These are phyloP conservation scores for Tolypocladium paradoxum DNA, from an alignment of 2,329 filamentous ascomycete genomes.

Conservation along the genomic window DNA sequence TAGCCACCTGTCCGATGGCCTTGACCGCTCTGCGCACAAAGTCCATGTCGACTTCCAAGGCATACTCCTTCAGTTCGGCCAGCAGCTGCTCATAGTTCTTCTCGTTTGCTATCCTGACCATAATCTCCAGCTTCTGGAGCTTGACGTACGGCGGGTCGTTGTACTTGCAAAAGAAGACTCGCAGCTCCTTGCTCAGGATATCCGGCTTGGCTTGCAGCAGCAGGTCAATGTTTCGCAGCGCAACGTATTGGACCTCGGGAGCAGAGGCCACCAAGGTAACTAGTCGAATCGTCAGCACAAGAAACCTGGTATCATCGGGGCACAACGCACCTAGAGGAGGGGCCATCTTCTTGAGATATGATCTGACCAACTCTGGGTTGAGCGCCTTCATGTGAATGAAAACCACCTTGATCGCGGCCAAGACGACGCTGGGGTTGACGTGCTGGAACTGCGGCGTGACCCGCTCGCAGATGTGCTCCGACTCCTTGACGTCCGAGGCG, in stretches of 20 bases:
- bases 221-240: constrained; percentile 89
- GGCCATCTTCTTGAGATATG: constrained; percentile 97
- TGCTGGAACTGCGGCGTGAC: constrained; percentile 97
- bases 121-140: constrained; percentile 94
- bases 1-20: constrained; percentile 94
- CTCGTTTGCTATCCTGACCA: constrained; percentile 98
- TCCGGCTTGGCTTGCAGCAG: constrained; percentile 92
- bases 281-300: constrained; percentile 19
- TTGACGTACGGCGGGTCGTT: constrained; percentile 98
- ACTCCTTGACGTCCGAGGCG: constrained; percentile 81
- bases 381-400: constrained; percentile 91
- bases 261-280: constrained; percentile 93
- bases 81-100: constrained; percentile 91
- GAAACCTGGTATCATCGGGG: background rate
- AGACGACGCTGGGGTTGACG: constrained; percentile 90
- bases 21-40: constrained; percentile 90
- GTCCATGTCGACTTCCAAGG: constrained; percentile 97
- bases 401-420: constrained; percentile 95
- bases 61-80: constrained; percentile 93
- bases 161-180: constrained; percentile 99
- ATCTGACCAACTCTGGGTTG: constrained; percentile 64
- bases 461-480: constrained; percentile 95
- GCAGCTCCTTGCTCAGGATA: constrained; percentile 91
- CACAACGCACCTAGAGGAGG: constrained; percentile 65
- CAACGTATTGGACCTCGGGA: constrained; percentile 96